Evolutionary conservation across 805 yeast genomes (phyloP).

Genomic region (Wickerhamomyces alni): DNA sequence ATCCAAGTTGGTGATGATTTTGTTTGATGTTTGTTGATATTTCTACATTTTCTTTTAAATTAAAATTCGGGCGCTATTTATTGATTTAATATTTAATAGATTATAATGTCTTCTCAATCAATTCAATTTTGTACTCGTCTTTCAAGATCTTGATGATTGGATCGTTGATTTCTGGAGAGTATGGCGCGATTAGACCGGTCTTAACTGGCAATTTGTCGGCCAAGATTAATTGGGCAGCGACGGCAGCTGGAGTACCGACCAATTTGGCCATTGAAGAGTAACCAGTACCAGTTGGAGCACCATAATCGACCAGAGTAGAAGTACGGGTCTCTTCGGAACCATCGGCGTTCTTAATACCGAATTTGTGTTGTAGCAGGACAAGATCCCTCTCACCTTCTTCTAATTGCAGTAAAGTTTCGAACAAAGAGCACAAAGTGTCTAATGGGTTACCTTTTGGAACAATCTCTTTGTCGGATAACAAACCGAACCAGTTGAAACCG

Average conservation of each 20-base stretch:
- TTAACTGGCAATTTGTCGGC: constrained; percentile 62
- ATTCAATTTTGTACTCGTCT: constrained; percentile 81
- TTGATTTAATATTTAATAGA: no score
- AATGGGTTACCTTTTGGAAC: constrained; percentile 91
- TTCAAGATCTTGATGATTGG: constrained; percentile 89
- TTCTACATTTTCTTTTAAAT: no score
- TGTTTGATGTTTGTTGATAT: no score
- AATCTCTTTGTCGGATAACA: constrained; percentile 70
- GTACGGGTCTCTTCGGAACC: constrained; percentile 90
- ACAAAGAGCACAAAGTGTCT: constrained; percentile 94
- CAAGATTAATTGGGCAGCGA: constrained; percentile 82
- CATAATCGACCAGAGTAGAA: constrained; percentile 91
- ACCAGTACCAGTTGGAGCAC: constrained; percentile 73
- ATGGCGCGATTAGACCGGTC: constrained; percentile 91
- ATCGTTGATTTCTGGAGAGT: constrained; percentile 81
- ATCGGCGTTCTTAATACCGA: constrained; percentile 94
- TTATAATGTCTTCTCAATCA: constrained; percentile 72
- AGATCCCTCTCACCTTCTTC: constrained; percentile 93
- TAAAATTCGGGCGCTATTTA: no score
- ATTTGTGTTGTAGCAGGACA: constrained; percentile 94
- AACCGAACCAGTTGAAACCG: constrained; percentile 92
- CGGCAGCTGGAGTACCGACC: constrained; percentile 98
- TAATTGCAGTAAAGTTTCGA: constrained; percentile 94
- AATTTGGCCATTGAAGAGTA: constrained; percentile 98
- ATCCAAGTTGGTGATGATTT: no score